Conservation (phyloP, 345 rosid species). For the Erucastrum elatum region DNA sequence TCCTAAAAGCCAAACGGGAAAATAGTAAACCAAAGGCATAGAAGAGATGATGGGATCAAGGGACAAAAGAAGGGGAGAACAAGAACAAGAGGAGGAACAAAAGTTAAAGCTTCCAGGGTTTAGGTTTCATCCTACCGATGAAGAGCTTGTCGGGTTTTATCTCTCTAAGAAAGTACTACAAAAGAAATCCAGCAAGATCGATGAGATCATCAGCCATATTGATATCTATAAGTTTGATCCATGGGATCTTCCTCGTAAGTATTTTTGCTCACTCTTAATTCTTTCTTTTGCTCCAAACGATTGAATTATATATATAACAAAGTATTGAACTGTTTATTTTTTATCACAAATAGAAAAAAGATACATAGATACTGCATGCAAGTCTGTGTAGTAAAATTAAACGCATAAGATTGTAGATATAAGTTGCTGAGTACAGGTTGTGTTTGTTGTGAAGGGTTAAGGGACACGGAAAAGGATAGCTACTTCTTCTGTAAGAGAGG, state of each 20-base stretch:
- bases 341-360: neutral
- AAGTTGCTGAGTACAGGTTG: neutral
- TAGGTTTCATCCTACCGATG: constrained; percentile 89
- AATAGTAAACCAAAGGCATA: constrained; percentile 27
- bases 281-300: neutral
- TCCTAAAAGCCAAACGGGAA: constrained; percentile 11
- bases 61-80: constrained; percentile 15
- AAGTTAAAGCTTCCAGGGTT: constrained; percentile 71
- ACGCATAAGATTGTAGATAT: neutral
- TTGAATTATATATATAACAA: neutral
- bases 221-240: constrained; percentile 51
- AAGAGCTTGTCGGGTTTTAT: constrained; percentile 82
- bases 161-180: constrained; percentile 60
- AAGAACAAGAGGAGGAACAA: constrained; percentile 30
- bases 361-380: neutral
- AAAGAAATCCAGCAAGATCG: constrained; percentile 54
- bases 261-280: neutral
- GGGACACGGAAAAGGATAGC: constrained; percentile 56
- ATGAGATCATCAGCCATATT: constrained; percentile 64
- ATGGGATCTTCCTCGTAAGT: constrained; percentile 93
- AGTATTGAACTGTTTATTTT: neutral
- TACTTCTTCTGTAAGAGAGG: constrained; percentile 91
- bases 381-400: neutral
- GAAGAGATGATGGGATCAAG: constrained; percentile 26
- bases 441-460: constrained; percentile 19